Evolutionary conservation across 2,329 filamentous ascomycete genomes (phyloP).

Genomic region (Nothophaeocryptopus gaeumannii): DNA sequence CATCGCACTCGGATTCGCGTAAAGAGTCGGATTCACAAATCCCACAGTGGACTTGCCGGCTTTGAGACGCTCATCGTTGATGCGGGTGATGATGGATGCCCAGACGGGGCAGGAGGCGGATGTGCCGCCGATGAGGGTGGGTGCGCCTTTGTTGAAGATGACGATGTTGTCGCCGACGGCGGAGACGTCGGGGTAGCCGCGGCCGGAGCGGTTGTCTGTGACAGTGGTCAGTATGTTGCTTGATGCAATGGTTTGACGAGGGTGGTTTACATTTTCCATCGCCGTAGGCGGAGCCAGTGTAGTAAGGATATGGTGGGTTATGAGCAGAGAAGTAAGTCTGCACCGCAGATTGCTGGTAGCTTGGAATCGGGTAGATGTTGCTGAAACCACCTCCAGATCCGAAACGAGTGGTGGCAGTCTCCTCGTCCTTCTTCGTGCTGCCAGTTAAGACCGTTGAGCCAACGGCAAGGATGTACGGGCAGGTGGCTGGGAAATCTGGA

Average conservation of each 20-base stretch:
- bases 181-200: slow-evolving; percentile 44
- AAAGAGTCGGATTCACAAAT: slow-evolving; percentile 36
- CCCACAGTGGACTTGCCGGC: slow-evolving; percentile 29
- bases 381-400: slow-evolving; percentile 42
- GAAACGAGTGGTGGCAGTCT: slow-evolving; percentile 42
- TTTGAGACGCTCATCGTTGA: slow-evolving; percentile 31
- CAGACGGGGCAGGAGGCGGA: slow-evolving; percentile 28
- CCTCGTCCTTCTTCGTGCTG: slow-evolving; percentile 34
- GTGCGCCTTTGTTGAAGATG: slow-evolving; percentile 20
- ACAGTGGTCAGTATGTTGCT: slow-evolving; percentile 1
- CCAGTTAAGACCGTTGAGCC: slow-evolving; percentile 43
- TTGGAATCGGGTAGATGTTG: slow-evolving; percentile 35
- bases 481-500: slow-evolving; percentile 40
- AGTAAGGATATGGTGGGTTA: slow-evolving; percentile 29
- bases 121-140: slow-evolving; percentile 30
- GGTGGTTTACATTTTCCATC: slow-evolving; percentile 29
- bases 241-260: slow-evolving; percentile 2
- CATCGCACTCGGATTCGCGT: slow-evolving; percentile 39
- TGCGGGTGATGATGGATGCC: slow-evolving; percentile 27
- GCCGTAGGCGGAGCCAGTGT: slow-evolving; percentile 53
- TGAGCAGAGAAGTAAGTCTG: slow-evolving; percentile 34
- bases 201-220: slow-evolving; percentile 29
- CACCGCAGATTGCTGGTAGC: slow-evolving; percentile 42
- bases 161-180: slow-evolving; percentile 32
- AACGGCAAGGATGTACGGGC: slow-evolving; percentile 40